Evolutionary conservation across 176 grass and related monocot genomes (phyloP), one percentile per base, ranked within the genome.

Genomic region (Zoysia pacifica): DNA sequence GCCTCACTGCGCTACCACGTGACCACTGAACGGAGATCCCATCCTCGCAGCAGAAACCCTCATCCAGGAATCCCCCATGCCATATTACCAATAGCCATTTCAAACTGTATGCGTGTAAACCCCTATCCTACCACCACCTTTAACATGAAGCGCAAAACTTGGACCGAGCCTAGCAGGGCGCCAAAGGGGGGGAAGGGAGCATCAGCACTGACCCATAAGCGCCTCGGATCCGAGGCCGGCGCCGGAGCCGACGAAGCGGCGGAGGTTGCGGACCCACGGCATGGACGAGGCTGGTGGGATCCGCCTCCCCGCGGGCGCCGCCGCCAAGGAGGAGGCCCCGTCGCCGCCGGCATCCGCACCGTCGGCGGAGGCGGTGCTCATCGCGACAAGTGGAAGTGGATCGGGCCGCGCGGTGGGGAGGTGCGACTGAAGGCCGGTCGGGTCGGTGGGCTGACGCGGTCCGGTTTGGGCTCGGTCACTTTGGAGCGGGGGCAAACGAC

Each of bases 241-340:
- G 39, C 94, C 94, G 46, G 85, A 78, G 81, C 91, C 94, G 70
- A 97, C 85, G 90, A 90, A 97, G 49, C 85, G 91, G 52, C 94
- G 89, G 69, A 97, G 91, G 74, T 97, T 97, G 69, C 91, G 87
- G 67, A 94, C 94, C 94, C 94, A 97, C 6, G 87, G 89, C 94
- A 92, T 94, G 55, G 94, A 97, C 1, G 91, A 93, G 14, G 91
- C 91, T 19, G 83, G 85, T 40, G 94, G 94, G 81, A 97, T 94
- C 86, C 89, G 87, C 83, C 89, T 90, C 18, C 79, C 79, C 0
- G 82, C 82, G 2, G 82, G 35, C 38, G 86, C 93, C 1, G 86
- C 67, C 0, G 72, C 63, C 1, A 66, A 64, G 9, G 87, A 82
- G 47, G 84, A 89, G 13, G 72, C 70, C 55, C 83, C 87, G 36